phyloP scores from a whole-genome alignment of 495 filamentous ascomycete species.

The Xylaria nigripes region DNA sequence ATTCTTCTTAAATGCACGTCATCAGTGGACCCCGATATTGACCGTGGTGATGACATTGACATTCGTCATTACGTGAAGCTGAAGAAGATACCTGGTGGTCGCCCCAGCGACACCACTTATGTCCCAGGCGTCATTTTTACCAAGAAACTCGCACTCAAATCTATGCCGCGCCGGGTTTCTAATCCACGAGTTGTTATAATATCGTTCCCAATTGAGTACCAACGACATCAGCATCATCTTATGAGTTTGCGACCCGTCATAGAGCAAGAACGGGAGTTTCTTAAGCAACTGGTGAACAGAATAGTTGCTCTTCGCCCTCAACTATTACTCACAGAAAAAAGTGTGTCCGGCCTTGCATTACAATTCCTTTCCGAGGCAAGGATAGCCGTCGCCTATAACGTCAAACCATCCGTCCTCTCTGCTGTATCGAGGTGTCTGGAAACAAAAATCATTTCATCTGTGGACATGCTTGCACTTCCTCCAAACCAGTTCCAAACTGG shows the following conservation, averaged over 20 bases:
- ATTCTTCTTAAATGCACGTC: conserved; percentile 88
- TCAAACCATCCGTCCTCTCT: conserved; percentile 90
- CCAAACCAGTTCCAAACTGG: conserved; percentile 54
- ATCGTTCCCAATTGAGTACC: conserved; percentile 93
- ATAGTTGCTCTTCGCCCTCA: conserved; percentile 79
- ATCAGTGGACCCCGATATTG: conserved; percentile 88
- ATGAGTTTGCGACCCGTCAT: conserved; percentile 98
- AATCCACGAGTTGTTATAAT: conserved; percentile 87
- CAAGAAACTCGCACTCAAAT: conserved; percentile 92
- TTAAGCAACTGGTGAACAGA: conserved; percentile 86
- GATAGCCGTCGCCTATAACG: conserved; percentile 89
- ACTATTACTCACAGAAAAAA: conserved; percentile 78
- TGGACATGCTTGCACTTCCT: conserved; percentile 87
- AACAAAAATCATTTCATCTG: conserved; percentile 85
- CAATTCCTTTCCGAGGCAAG: conserved; percentile 79
- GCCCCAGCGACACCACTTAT: conserved; percentile 84
- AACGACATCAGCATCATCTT: conserved; percentile 88
- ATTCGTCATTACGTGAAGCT: conserved; percentile 98
- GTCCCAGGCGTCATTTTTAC: conserved; percentile 94
- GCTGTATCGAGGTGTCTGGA: conserved; percentile 87
- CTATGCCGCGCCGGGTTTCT: conserved; percentile 79
- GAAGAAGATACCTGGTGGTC: conserved; percentile 88
- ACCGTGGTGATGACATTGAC: conserved; percentile 86
- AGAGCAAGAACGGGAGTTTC: conserved; percentile 90
- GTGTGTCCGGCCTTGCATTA: conserved; percentile 83